Conservation (phyloP, 441 rosid species). For the Populus trichocarpa region DNA sequence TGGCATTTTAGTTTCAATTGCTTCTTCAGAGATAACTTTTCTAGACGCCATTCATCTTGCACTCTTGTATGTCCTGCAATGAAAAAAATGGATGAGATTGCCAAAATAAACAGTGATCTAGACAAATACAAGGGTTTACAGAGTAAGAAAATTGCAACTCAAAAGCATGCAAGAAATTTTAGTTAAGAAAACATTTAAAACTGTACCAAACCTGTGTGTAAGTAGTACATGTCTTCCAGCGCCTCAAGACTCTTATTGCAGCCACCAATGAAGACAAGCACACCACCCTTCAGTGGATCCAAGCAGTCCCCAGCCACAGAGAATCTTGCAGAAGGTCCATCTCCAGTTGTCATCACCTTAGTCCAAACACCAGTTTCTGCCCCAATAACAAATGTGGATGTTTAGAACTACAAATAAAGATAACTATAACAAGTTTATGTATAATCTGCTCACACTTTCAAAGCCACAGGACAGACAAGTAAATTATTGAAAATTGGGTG, state of each 20-base stretch:
- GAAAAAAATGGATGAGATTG: conserved; percentile 16
- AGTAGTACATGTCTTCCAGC: conserved; percentile 83
- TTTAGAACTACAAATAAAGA: not conserved
- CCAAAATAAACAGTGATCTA: conserved; percentile 9
- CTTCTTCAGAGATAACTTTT: conserved; percentile 79
- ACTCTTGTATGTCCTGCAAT: conserved; percentile 53
- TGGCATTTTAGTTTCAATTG: conserved; percentile 92
- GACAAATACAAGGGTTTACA: not conserved
- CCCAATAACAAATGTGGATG: conserved; percentile 12
- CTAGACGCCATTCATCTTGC: conserved; percentile 52
- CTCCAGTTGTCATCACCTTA: conserved; percentile 58
- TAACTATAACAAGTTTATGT: not conserved
- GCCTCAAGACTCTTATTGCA: conserved; percentile 94
- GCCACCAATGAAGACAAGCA: conserved; percentile 84
- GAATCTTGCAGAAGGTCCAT: conserved; percentile 91
- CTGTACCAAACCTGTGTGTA: conserved; percentile 66
- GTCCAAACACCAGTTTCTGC: conserved; percentile 86
- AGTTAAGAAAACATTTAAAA: conserved; percentile 16
- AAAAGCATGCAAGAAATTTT: conserved; percentile 8
- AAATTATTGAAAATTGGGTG: conserved; percentile 2
- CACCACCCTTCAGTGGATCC: conserved; percentile 75
- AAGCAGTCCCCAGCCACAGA: conserved; percentile 86
- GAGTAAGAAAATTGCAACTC: not conserved
- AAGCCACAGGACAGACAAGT: conserved; percentile 4
- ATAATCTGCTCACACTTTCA: conserved; percentile 5